Evolutionary conservation across 176 grass and related monocot species (phyloP), one percentile per base, ranked within the genome.

Genomic region (Oryza brachyantha): DNA sequence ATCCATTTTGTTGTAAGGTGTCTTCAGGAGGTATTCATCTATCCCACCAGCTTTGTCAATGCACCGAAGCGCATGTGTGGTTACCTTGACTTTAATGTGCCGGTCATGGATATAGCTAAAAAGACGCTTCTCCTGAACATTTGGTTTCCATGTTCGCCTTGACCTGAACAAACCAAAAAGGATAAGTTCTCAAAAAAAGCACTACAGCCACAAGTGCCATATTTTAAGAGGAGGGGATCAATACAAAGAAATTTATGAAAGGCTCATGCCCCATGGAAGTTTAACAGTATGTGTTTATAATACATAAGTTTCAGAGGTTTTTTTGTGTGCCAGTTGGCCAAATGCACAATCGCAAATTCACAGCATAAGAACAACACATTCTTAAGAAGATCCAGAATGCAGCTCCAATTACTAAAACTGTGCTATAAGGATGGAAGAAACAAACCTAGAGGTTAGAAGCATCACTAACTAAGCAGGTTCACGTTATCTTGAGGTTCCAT

Each of bases 41-140:
- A 99, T 93, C 8, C 96, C 92, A 38, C 96, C 96, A 69, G 96
- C 96, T 84, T 99, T 99, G 73, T 95, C 96, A 60, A 99, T 99
- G 88, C 92, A 99, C 64, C 92, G 85, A 26, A 99, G 85, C 43
- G 96, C 96, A 83, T 93, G 92, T 17, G 92, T 93, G 42, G 92
- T 94, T 52, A 99, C 96, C 66, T 94, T 93, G 13, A 99, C 84
- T 67, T 81, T 76, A 80, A 99, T 99, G 84, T 95, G 88, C 8
- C 83, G 45, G 29, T 99, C 87, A 75, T 99, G 92, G 41, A 99
- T 93, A 84, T 95, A 99, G 81, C 92, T 95, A 58, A 99, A 99
- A 77, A 99, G 84, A 60, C 90, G 96, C 25, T 99, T 99, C 79
- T 93, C 88, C 84, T 95, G 96, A 76, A 95, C 92, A 84, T 99